Conservation (phyloP, 2,329 filamentous ascomycete genomes). For the Cadophora luteo-olivacea region DNA sequence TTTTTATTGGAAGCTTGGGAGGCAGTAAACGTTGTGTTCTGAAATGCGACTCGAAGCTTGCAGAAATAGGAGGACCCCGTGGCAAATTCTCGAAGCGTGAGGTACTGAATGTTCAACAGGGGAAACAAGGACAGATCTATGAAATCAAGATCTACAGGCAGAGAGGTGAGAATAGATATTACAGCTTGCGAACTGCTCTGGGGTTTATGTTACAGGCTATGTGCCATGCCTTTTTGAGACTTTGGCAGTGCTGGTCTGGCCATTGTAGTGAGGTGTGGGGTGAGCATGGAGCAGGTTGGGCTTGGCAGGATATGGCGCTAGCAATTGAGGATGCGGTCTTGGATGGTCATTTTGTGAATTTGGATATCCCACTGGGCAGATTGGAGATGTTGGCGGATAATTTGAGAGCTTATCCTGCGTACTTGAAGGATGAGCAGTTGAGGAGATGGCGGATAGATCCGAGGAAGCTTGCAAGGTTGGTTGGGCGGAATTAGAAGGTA, state of each 20-base stretch:
- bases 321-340: slow-evolving; percentile 22
- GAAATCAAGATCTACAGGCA: slow-evolving; percentile 9
- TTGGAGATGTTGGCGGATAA: slow-evolving; percentile 1
- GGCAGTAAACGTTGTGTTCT: slow-evolving; percentile 10
- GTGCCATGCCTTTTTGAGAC: slow-evolving; percentile 19
- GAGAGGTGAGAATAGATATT: neutral
- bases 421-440: neutral
- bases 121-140: neutral
- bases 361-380: slow-evolving; percentile 19
- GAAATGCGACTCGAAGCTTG: neutral
- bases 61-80: neutral
- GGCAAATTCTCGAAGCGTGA: neutral
- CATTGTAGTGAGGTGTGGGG: slow-evolving; percentile 16
- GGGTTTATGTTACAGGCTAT: slow-evolving; percentile 24
- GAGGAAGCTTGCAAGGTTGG: neutral
- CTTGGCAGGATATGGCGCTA: slow-evolving; percentile 24
- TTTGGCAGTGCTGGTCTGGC: slow-evolving; percentile 19
- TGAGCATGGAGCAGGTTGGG: slow-evolving; percentile 10
- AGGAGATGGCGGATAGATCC: slow-evolving; percentile 15
- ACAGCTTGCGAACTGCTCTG: slow-evolving; percentile 8
- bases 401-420: slow-evolving; percentile 6
- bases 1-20: slow-evolving; percentile 26
- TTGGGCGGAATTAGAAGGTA: neutral
- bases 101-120: neutral
- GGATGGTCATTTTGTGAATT: slow-evolving; percentile 21